These are phyloP conservation scores for Aaosphaeria pasadenensis DNA, from an alignment of 2,329 filamentous ascomycete genomes.

Conservation along the genomic window DNA sequence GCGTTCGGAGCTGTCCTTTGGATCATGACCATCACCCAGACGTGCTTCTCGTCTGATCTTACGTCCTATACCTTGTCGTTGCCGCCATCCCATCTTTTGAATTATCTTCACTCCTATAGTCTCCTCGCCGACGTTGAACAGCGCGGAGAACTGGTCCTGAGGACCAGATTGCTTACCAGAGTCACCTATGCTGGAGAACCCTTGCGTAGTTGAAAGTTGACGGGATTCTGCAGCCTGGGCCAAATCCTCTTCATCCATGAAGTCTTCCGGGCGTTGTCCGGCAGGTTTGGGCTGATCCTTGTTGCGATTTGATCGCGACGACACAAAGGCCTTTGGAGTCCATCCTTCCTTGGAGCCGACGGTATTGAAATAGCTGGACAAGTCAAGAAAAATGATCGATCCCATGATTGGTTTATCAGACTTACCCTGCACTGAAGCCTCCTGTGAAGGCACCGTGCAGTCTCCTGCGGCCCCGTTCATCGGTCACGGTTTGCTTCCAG, in stretches of 20 bases:
- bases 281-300: constrained; percentile 58
- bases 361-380: constrained; percentile 85
- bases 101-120: constrained; percentile 84
- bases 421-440: constrained; percentile 92
- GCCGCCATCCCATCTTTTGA: constrained; percentile 92
- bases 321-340: constrained; percentile 88
- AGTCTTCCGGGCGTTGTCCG: constrained; percentile 75
- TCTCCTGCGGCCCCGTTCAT: constrained; percentile 85
- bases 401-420: constrained; percentile 8
- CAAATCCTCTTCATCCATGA: constrained; percentile 97
- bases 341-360: constrained; percentile 98
- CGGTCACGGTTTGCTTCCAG: constrained; percentile 98
- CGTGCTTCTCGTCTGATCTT: constrained; percentile 74
- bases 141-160: constrained; percentile 60
- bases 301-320: constrained; percentile 75
- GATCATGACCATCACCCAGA: constrained; percentile 48
- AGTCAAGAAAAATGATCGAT: constrained; percentile 30
- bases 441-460: constrained; percentile 96
- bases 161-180: constrained; percentile 55
- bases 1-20: constrained; percentile 41
- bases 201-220: constrained; percentile 67
- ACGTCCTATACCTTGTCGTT: constrained; percentile 88
- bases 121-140: constrained; percentile 71
- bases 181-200: constrained; percentile 73
- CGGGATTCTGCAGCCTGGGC: constrained; percentile 79